These are phyloP conservation scores for Echria macrotheca DNA, from an alignment of 495 filamentous ascomycete species.

Conservation along the genomic window DNA sequence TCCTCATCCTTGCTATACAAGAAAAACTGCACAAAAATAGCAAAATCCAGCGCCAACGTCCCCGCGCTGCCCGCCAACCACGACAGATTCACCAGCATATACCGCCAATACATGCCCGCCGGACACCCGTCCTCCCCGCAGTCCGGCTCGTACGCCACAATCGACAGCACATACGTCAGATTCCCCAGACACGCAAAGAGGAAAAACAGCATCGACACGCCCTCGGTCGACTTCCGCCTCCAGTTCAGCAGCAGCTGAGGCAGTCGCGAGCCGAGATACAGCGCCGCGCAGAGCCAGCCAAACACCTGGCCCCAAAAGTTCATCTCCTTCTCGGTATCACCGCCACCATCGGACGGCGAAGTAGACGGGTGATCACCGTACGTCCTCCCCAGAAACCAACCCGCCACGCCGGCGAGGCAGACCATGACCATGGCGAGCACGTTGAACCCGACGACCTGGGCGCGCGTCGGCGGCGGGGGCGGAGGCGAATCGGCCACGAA, in stretches of 20 bases:
- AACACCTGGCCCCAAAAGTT: conserved; percentile 76
- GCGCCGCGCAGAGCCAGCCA: conserved; percentile 74
- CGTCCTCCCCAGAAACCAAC: conserved; percentile 69
- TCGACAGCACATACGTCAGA: conserved; percentile 85
- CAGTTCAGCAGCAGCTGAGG: conserved; percentile 90
- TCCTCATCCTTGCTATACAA: conserved; percentile 52
- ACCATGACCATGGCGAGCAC: conserved; percentile 67
- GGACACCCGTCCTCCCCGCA: conserved; percentile 47
- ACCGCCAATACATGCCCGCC: conserved; percentile 57
- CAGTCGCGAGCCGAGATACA: conserved; percentile 83
- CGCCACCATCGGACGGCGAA: too few relatives aligned
- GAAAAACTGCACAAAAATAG: conserved; percentile 91
- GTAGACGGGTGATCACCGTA: too few relatives aligned
- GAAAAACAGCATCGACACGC: conserved; percentile 89
- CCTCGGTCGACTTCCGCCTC: conserved; percentile 82
- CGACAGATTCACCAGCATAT: conserved; percentile 79
- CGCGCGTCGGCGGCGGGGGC: conserved; percentile 34
- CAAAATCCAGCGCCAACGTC: conserved; percentile 74
- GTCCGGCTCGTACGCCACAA: conserved; percentile 74
- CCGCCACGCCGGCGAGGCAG: conserved; percentile 71
- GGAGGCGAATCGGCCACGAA: conserved; percentile 44
- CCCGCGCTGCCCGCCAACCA: conserved; percentile 90
- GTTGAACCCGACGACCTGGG: conserved; percentile 67
- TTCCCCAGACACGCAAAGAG: conserved; percentile 95
- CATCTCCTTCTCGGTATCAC: conserved; percentile 38